Percentiles rank a stretch among this genome's conserved stretches.
Conservation (phyloP, 768 basidiomycete species). For the Psilocybe tampanensis region DNA sequence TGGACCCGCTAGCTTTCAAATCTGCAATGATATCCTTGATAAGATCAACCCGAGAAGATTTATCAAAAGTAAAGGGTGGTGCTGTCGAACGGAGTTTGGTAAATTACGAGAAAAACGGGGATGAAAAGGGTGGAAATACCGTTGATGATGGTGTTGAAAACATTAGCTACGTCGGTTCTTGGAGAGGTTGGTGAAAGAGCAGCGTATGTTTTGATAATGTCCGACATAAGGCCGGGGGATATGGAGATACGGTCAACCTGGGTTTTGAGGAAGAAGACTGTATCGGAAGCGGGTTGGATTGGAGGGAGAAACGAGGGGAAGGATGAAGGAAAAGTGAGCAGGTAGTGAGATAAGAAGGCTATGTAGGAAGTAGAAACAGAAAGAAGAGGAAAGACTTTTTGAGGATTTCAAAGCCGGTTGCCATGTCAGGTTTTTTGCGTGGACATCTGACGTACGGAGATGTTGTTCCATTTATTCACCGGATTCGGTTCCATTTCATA, state of each 20-base stretch:
- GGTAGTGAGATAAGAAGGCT: background rate
- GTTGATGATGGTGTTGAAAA: conserved; percentile 53
- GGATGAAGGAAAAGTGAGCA: background rate
- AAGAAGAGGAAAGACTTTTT: conserved; percentile 13
- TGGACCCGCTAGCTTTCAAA: conserved; percentile 46
- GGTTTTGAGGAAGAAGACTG: background rate
- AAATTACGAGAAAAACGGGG: no score
- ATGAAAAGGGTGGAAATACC: conserved; percentile 34
- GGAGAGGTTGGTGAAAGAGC: conserved; percentile 49
- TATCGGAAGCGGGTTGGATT: background rate
- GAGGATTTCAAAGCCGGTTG: conserved; percentile 25
- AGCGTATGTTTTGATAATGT: conserved; percentile 46
- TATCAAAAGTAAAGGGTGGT: conserved; percentile 48
- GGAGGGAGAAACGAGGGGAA: background rate
- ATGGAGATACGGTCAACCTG: background rate
- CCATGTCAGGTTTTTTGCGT: conserved; percentile 26
- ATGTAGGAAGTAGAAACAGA: conserved; percentile 5
- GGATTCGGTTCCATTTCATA: background rate
- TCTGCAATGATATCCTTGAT: conserved; percentile 63
- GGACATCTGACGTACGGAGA: conserved; percentile 6
- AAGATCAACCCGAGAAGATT: conserved; percentile 51
- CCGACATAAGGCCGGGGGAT: conserved; percentile 40
- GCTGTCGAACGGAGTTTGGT: conserved; percentile 44
- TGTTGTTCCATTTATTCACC: conserved; percentile 4
- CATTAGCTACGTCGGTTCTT: conserved; percentile 44